phyloP scores from a whole-genome alignment of 371 early-diverging fungal genomes.

The Mucor mucedo region DNA sequence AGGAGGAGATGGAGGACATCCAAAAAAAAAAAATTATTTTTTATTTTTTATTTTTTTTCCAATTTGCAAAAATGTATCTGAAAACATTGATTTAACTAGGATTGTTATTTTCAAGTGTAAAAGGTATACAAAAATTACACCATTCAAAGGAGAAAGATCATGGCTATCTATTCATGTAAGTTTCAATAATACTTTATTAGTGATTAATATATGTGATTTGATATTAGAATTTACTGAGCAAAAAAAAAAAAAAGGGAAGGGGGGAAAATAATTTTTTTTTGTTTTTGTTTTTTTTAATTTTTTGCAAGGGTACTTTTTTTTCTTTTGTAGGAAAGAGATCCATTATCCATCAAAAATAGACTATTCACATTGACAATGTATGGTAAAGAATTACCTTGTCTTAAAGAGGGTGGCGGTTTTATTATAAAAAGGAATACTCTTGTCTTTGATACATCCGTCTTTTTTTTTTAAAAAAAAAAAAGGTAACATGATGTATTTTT shows the following conservation, averaged over 20 bases:
- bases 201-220: not conserved
- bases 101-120: not conserved
- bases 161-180: not conserved
- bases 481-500: no score
- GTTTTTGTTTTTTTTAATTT: slow-evolving; percentile 1
- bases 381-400: no score
- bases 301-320: slow-evolving; percentile 8
- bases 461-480: no score
- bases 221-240: not conserved
- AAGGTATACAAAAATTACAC: not conserved
- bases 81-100: not conserved
- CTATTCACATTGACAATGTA: no score
- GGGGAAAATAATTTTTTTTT: not conserved
- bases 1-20: no score
- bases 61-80: not conserved
- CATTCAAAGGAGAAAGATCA: not conserved
- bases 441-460: no score
- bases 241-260: not conserved
- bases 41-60: not conserved
- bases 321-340: no score
- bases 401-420: no score
- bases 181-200: not conserved
- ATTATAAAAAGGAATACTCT: no score
- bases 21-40: slow-evolving; percentile 1
- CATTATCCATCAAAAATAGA: no score